Conservation (phyloP, 768 basidiomycete species). For the Hebeloma cylindrosporum region DNA sequence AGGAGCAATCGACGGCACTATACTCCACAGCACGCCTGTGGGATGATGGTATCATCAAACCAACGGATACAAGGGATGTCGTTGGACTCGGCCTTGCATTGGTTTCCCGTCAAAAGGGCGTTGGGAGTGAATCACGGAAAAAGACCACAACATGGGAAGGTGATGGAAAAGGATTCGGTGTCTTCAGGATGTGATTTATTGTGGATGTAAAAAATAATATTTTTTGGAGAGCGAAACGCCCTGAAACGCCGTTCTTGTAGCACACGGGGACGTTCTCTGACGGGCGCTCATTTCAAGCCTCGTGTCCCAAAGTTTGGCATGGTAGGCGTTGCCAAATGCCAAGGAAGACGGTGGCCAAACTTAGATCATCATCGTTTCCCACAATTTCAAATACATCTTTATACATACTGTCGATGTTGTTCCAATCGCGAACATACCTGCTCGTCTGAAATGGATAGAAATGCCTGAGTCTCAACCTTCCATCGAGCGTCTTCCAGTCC, state of each 20-base stretch:
- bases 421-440: too few relatives aligned
- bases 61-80: conserved; percentile 84
- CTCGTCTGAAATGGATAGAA: conserved; percentile 16
- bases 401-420: not conserved
- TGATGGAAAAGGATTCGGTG: conserved; percentile 72
- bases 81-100: conserved; percentile 86
- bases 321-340: conserved; percentile 15
- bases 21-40: conserved; percentile 93
- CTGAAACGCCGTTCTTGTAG: too few relatives aligned
- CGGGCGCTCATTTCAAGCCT: conserved; percentile 8
- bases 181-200: conserved; percentile 76
- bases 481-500: conserved; percentile 51
- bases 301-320: conserved; percentile 17
- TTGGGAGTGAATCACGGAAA: conserved; percentile 12
- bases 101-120: conserved; percentile 46
- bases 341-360: conserved; percentile 15
- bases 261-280: too few relatives aligned
- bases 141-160: conserved; percentile 68
- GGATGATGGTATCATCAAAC: conserved; percentile 92
- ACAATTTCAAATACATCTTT: not conserved
- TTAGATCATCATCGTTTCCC: conserved; percentile 10
- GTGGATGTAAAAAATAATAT: not conserved
- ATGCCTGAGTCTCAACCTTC: conserved; percentile 18
- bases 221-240: too few relatives aligned
- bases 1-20: conserved; percentile 81